Percentiles rank a stretch among this genome's conserved stretches.
phyloP scores from a whole-genome alignment of 1,284 basidiomycete genomes.

The Heimioporus retisporus region DNA sequence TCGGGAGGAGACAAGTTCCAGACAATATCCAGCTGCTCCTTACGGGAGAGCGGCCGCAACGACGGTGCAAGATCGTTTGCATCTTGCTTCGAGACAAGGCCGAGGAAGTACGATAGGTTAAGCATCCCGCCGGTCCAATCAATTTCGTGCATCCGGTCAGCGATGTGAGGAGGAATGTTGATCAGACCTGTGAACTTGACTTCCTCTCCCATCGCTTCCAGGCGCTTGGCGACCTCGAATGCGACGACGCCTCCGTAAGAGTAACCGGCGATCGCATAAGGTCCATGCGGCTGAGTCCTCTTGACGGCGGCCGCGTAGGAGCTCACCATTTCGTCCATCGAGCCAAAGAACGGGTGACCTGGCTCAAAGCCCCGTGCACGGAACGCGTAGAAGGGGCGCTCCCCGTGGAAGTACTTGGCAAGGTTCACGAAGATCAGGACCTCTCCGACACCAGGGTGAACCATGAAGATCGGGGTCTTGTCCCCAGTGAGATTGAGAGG shows the following conservation, averaged over 20 bases:
- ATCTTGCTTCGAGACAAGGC: constrained; percentile 42
- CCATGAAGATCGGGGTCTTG: constrained; percentile 56
- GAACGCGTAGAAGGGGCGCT: constrained; percentile 56
- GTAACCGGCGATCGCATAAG: constrained; percentile 60
- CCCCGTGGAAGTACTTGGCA: constrained; percentile 50
- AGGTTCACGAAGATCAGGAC: constrained; percentile 58
- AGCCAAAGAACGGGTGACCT: constrained; percentile 46
- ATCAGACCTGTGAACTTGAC: constrained; percentile 55
- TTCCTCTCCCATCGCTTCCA: constrained; percentile 48
- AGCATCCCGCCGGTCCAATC: constrained; percentile 53
- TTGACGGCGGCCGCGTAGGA: constrained; percentile 52
- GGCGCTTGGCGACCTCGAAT: constrained; percentile 56
- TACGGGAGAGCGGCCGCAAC: constrained; percentile 28
- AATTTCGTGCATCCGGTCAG: constrained; percentile 54
- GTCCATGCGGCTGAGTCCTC: constrained; percentile 50
- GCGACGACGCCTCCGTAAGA: constrained; percentile 60
- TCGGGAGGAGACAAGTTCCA: constrained; percentile 43
- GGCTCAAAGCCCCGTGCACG: constrained; percentile 57
- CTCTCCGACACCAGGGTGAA: constrained; percentile 44
- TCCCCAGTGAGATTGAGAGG: constrained; percentile 50
- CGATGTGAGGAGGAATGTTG: constrained; percentile 56
- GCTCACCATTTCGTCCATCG: constrained; percentile 57
- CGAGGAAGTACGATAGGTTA: constrained; percentile 45
- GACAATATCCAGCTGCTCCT: constrained; percentile 37
- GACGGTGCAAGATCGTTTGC: constrained; percentile 31